Conservation (phyloP, 495 filamentous ascomycete species). For the Trichoderma gamsii region DNA sequence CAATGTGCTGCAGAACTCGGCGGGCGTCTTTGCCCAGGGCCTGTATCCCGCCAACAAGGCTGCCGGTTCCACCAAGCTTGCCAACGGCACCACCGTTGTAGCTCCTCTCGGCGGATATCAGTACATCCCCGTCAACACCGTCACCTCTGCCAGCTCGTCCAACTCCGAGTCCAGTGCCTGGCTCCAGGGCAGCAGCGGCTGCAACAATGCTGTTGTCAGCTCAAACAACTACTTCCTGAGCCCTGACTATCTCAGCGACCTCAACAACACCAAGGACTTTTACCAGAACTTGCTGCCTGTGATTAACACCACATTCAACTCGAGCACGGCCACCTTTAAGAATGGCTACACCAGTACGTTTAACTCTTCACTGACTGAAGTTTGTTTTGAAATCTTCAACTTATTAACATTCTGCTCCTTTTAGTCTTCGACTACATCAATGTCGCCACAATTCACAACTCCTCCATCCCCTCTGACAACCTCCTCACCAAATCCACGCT, state of each 20-base stretch:
- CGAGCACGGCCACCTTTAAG: constrained; percentile 52
- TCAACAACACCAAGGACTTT: constrained; percentile 53
- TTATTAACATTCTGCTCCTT: not conserved
- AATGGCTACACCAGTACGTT: constrained; percentile 60
- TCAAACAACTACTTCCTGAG: constrained; percentile 69
- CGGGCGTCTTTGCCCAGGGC: constrained; percentile 72
- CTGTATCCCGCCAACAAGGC: constrained; percentile 67
- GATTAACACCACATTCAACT: constrained; percentile 52
- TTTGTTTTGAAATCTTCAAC: not conserved
- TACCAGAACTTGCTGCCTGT: constrained; percentile 58
- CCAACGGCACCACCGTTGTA: constrained; percentile 52
- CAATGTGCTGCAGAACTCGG: constrained; percentile 60
- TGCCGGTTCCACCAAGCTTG: constrained; percentile 43
- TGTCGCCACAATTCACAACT: constrained; percentile 67
- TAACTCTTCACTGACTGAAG: not conserved
- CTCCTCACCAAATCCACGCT: constrained; percentile 48
- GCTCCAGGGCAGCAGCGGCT: constrained; percentile 54
- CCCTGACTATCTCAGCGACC: constrained; percentile 44
- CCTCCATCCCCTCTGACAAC: constrained; percentile 43
- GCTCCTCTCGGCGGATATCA: constrained; percentile 68
- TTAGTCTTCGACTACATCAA: constrained; percentile 68
- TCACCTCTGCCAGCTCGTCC: constrained; percentile 45
- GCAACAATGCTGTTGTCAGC: constrained; percentile 56
- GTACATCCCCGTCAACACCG: constrained; percentile 56
- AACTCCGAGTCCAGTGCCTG: constrained; percentile 54